Percentiles rank a stretch among this genome's conserved stretches.
Conservation (phyloP, 2,329 filamentous ascomycete genomes). For the Hymenotorrendiella dingleyae region DNA sequence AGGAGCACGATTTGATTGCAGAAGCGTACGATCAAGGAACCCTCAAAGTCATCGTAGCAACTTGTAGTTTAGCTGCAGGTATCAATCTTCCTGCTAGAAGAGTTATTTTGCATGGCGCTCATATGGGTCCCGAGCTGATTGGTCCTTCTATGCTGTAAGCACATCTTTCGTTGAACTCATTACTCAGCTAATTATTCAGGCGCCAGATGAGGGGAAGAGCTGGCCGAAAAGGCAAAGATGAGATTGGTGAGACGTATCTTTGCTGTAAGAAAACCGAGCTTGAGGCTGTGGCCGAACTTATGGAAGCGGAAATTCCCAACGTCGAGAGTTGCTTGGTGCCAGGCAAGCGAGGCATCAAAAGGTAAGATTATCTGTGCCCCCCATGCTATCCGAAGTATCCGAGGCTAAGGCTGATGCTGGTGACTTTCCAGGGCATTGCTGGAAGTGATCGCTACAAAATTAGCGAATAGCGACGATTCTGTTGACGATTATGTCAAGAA, state of each 20-base stretch:
- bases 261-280: slow-evolving; percentile 66
- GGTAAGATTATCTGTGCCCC: slow-evolving; percentile 35
- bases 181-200: slow-evolving; percentile 31
- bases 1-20: slow-evolving; percentile 68
- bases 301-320: slow-evolving; percentile 66
- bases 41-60: slow-evolving; percentile 67
- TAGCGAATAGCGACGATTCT: slow-evolving; percentile 59
- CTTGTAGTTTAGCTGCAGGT: slow-evolving; percentile 75
- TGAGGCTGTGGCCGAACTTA: slow-evolving; percentile 62
- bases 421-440: slow-evolving; percentile 54
- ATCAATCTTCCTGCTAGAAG: slow-evolving; percentile 70
- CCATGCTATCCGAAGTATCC: not conserved
- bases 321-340: slow-evolving; percentile 63
- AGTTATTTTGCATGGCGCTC: slow-evolving; percentile 68
- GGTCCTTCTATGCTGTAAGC: slow-evolving; percentile 66
- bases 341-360: slow-evolving; percentile 62
- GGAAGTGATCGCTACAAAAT: slow-evolving; percentile 61
- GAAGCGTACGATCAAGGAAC: slow-evolving; percentile 63
- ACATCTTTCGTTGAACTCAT: not conserved
- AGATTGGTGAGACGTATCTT: slow-evolving; percentile 70
- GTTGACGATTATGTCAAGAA: slow-evolving; percentile 63
- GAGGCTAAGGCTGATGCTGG: slow-evolving; percentile 2
- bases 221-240: slow-evolving; percentile 72
- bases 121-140: slow-evolving; percentile 72
- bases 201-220: slow-evolving; percentile 76